These are phyloP conservation scores for Xylariaceae sp. DNA, from an alignment of 2,329 filamentous ascomycete species.

Conservation along the genomic window DNA sequence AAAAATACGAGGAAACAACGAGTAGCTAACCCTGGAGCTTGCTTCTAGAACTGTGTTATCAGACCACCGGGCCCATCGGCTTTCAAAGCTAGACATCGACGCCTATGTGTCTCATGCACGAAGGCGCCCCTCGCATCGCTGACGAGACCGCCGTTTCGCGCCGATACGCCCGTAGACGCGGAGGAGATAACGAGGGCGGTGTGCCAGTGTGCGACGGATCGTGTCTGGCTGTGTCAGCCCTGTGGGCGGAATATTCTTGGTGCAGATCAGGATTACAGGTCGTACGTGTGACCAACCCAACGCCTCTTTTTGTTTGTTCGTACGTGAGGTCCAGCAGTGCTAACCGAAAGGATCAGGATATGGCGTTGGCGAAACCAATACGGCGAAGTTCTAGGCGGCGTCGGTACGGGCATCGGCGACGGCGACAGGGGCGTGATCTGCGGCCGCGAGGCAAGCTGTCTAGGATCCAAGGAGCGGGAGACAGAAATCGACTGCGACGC, in stretches of 20 bases:
- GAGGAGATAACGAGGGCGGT: slow-evolving; percentile 53
- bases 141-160: slow-evolving; percentile 40
- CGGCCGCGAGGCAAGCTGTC: slow-evolving; percentile 70
- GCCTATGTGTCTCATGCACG: slow-evolving; percentile 73
- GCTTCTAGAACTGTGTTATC: slow-evolving; percentile 77
- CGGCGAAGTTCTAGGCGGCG: slow-evolving; percentile 71
- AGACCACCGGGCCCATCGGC: slow-evolving; percentile 69
- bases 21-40: slow-evolving; percentile 3
- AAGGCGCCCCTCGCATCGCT: slow-evolving; percentile 63
- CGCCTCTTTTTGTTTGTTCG: neutral
- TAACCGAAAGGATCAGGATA: too few relatives aligned
- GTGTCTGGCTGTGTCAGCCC: slow-evolving; percentile 80
- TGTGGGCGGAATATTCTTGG: slow-evolving; percentile 70
- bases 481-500: slow-evolving; percentile 83
- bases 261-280: slow-evolving; percentile 55
- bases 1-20: neutral
- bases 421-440: slow-evolving; percentile 86
- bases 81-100: slow-evolving; percentile 71
- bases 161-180: slow-evolving; percentile 46
- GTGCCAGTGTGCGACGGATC: slow-evolving; percentile 50
- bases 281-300: slow-evolving; percentile 37
- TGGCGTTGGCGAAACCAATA: slow-evolving; percentile 91
- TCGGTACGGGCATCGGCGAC: slow-evolving; percentile 84
- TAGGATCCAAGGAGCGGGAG: slow-evolving; percentile 72
- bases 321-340: too few relatives aligned